Base-by-base conservation (phyloP, 345 rosid species). In the Gossypium ekmanianum region DNA sequence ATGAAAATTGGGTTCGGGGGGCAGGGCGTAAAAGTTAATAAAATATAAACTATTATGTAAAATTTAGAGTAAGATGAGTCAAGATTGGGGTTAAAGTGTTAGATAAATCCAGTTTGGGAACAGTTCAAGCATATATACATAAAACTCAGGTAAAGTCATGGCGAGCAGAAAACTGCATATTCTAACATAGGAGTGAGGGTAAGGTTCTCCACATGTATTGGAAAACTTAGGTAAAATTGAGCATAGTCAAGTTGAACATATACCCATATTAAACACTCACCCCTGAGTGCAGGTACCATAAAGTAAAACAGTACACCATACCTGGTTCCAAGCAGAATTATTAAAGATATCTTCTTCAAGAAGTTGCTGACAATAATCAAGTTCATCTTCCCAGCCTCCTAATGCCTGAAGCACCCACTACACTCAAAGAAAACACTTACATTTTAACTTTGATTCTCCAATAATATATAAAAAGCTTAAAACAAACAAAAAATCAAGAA, bases 261-360 rank as follows among this genome's bases (percentile, higher is more conserved):
- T 4, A 61, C 64, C 2, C n/a, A 2, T 12, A 61, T 26, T 41
- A 61, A 26, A 26, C 8, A 59, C 41, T 61, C 64, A 26, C 41
- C n/a, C 64, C 17, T n/a, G 2, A 26, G n/a, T 61, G 17, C 16
- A 5, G 41, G 43, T 27, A 61, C 27, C 64, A 61, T 61, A 61
- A 0, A 39, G 14, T 54, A 39, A 4, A 44, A 39, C 50, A 34
- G 16, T 22, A 4, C 17, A 74, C 26, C 59, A 29, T 85, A 87
- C 98, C 94, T 93, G 99, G 84, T 91, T 95, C 99, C 99, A 93
- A 2, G 97, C 98, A 57, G 97, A 95, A 84, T 93, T 91, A 81
- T 95, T 95, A 64, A 88, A 93, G 61, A 91, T 77, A 75, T 95
- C 98, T 77, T 86, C 91, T 82, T 90, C 79, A 61, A 91, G 91